Evolutionary conservation across 192 early-diverging fungal species (phyloP).

Genomic region (Linnemannia zychae): DNA sequence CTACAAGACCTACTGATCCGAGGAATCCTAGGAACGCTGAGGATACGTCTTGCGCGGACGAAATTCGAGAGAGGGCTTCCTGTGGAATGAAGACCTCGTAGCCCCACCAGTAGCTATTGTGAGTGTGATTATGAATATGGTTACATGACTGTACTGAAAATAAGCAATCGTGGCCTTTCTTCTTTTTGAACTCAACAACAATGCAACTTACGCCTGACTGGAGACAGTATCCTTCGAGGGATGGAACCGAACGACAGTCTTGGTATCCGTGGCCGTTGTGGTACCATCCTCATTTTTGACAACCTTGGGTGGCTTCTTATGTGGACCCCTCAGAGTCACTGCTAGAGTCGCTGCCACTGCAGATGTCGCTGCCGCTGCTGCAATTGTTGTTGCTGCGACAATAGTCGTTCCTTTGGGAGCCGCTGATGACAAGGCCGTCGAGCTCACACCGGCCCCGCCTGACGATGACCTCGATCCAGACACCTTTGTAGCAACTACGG

Average conservation of each 20-base stretch:
- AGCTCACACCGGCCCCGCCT: neutral
- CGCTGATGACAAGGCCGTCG: neutral
- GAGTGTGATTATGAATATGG: neutral
- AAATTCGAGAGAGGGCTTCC: conserved; percentile 51
- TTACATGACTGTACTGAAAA: no score
- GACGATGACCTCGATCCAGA: neutral
- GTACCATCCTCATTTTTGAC: neutral
- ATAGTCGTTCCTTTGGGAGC: conserved; percentile 18
- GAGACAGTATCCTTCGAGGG: conserved; percentile 46
- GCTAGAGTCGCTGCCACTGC: conserved; percentile 43
- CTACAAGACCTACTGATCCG: conserved; percentile 51
- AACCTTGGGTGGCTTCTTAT: neutral
- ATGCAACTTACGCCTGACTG: conserved; percentile 39
- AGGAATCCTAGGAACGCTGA: conserved; percentile 56
- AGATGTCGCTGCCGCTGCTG: conserved; percentile 44
- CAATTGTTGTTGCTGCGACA: conserved; percentile 43
- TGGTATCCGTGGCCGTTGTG: conserved; percentile 10
- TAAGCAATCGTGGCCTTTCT: no score
- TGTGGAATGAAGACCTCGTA: conserved; percentile 61
- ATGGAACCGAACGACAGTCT: conserved; percentile 28
- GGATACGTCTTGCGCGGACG: conserved; percentile 57
- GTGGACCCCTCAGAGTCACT: conserved; percentile 1
- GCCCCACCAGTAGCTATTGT: conserved; percentile 58
- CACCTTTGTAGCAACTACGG: neutral
- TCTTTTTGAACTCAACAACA: no score